These are phyloP conservation scores for Jackrogersella minutella DNA, from an alignment of 495 filamentous ascomycete species.

Conservation along the genomic window DNA sequence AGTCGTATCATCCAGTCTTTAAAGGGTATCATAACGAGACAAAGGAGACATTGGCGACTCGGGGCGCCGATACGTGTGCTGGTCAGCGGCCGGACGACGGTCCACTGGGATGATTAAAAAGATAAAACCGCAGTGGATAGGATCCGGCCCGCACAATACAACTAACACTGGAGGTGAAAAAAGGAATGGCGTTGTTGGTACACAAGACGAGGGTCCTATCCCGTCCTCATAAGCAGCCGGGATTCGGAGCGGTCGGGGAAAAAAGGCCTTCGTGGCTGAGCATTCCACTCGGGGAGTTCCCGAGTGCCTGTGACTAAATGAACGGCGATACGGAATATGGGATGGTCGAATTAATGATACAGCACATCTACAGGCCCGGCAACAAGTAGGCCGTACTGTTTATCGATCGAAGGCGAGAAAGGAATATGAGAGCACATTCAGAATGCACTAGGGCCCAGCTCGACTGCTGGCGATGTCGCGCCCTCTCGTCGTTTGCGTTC, in stretches of 20 bases:
- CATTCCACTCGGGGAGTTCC: not conserved
- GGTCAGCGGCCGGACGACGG: constrained; percentile 7
- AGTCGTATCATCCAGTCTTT: constrained; percentile 32
- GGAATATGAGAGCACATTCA: constrained; percentile 4
- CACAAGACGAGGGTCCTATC: not conserved
- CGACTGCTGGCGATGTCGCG: constrained; percentile 29
- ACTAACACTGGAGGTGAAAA: not conserved
- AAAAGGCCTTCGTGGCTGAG: not conserved
- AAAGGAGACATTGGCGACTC: constrained; percentile 31
- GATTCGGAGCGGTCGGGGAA: not conserved
- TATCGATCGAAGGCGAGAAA: not conserved
- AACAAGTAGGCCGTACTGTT: not conserved
- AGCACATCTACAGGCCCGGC: not conserved
- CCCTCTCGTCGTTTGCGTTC: constrained; percentile 37
- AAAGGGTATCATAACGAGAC: constrained; percentile 36
- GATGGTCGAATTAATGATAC: not conserved
- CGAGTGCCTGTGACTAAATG: not conserved
- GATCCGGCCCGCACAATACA: constrained; percentile 6
- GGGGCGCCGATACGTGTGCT: constrained; percentile 16
- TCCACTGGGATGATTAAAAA: not conserved
- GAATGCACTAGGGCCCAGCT: constrained; percentile 37
- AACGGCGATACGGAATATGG: not conserved
- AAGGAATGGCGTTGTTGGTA: constrained; percentile 10
- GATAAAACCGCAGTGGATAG: constrained; percentile 8
- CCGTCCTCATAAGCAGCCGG: not conserved